Conservation (phyloP, 495 filamentous ascomycete genomes). For the Hypoxylon subgilvum region DNA sequence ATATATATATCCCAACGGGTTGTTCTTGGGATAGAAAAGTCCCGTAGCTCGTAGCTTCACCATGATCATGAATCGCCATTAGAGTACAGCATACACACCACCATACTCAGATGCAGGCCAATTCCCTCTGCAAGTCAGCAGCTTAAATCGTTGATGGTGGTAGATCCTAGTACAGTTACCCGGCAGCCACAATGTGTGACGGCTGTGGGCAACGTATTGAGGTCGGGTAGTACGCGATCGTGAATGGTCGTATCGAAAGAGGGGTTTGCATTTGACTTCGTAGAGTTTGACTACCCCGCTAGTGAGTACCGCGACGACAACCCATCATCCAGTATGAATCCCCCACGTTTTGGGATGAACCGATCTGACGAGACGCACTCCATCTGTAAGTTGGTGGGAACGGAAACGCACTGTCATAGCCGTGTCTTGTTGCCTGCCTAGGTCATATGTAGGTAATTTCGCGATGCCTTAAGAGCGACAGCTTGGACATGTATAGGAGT, state of each 20-base stretch:
- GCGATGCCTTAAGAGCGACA: conserved; percentile 6
- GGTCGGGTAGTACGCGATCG: conserved; percentile 23
- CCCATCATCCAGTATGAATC: conserved; percentile 43
- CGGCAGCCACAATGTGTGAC: conserved; percentile 9
- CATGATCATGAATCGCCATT: conserved; percentile 13
- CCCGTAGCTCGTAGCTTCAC: neutral
- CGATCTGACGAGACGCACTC: conserved; percentile 33
- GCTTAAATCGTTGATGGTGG: conserved; percentile 1
- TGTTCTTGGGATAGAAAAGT: neutral
- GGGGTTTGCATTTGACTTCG: conserved; percentile 26
- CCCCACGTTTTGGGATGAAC: conserved; percentile 45
- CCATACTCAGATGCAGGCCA: conserved; percentile 15
- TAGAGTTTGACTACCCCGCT: conserved; percentile 39
- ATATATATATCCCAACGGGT: conserved; percentile 7
- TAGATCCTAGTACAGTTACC: conserved; percentile 15
- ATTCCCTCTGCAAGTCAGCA: conserved; percentile 12
- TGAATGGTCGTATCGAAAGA: conserved; percentile 34
- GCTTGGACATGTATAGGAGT: conserved; percentile 7
- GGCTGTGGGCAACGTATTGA: conserved; percentile 1
- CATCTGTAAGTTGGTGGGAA: conserved; percentile 23
- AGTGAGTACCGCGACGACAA: conserved; percentile 24
- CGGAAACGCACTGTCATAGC: conserved; percentile 3
- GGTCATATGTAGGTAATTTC: too few relatives aligned
- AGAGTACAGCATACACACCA: conserved; percentile 9
- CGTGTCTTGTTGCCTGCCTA: conserved; percentile 21